These are phyloP conservation scores for Tulasnella sp. DNA, from an alignment of 768 basidiomycete genomes.

Conservation along the genomic window DNA sequence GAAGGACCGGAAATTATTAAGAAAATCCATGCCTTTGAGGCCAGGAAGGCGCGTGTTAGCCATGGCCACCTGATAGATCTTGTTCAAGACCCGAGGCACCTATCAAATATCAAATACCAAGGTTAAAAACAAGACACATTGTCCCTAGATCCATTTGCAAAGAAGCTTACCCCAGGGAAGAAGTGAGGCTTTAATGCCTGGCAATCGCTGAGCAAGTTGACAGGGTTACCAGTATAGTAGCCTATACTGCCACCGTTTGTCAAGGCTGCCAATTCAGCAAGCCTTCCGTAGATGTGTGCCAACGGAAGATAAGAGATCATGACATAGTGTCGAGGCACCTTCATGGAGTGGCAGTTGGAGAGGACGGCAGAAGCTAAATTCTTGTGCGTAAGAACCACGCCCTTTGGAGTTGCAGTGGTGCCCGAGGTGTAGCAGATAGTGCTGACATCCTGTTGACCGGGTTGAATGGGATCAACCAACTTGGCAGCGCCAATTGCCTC, in stretches of 20 bases:
- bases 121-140: too few relatives aligned
- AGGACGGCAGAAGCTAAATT: not conserved
- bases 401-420: constrained; percentile 16
- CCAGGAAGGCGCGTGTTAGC: constrained; percentile 51
- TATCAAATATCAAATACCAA: not conserved
- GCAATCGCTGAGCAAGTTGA: constrained; percentile 84
- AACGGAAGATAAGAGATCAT: constrained; percentile 17
- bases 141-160: too few relatives aligned
- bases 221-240: constrained; percentile 77
- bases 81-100: constrained; percentile 70
- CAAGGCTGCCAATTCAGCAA: constrained; percentile 11
- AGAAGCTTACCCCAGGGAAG: constrained; percentile 54
- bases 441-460: constrained; percentile 43
- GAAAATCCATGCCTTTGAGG: constrained; percentile 48
- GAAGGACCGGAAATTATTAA: constrained; percentile 17
- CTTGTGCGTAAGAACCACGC: constrained; percentile 14
- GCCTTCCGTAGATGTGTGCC: constrained; percentile 79
- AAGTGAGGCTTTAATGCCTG: constrained; percentile 70
- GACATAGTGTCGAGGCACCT: not conserved
- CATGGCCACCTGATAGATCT: constrained; percentile 47
- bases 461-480: constrained; percentile 33
- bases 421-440: constrained; percentile 9
- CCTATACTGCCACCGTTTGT: constrained; percentile 44
- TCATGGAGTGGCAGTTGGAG: constrained; percentile 4
- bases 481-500: constrained; percentile 60